Evolutionary conservation across 2,329 filamentous ascomycete species (phyloP), one percentile per base, ranked within the genome.

Genomic region (Aspergillus viridinutans): DNA sequence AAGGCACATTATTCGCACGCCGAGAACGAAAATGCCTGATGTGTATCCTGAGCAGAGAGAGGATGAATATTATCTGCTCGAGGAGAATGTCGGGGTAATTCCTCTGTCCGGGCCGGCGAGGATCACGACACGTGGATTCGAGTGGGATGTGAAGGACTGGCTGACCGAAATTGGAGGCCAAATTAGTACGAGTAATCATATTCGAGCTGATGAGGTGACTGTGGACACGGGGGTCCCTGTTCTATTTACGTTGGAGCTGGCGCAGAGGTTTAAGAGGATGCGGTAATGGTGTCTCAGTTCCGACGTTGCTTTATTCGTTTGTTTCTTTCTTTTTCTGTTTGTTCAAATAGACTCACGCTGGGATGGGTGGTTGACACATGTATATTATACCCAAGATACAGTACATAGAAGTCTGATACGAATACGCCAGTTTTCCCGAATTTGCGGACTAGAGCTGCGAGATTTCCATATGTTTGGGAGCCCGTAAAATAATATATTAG

Each of bases 61-160:
- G 28, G 69, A 71, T 0, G 73, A 83, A 2, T 54, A 55, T 6
- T 63, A 65, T 32, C 65, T 72, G 10, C 90, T 96, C 66, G 90
- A 83, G 6, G 88, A 90, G 70, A 86, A 96, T 69, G 83, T 95
- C 29, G 94, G 94, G 9, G 90, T 99, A 61, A 79, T 99, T 42
- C 94, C 94, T 0, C 76, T 97, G 23, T 88, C 86, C 55, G 90
- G 87, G n/a, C 84, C 87, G 3, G 88, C 90, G 49, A 73, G 81
- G n/a, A 91, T 99, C 65, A 88, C 85, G 7, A 95, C 90, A 0
- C 76, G 79, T 14, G 94, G 94, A 0, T 78, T 97, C 21, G 87
- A 96, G 70, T 99, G 94, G 94, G 92, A 99, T 74, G 90, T 99
- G 1, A 71, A 80, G 58, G 79, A 90, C 58, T 96, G 93, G 92